Evolutionary conservation across 129 eudicot genomes (phyloP).

Genomic region (Kitagawia praeruptora): DNA sequence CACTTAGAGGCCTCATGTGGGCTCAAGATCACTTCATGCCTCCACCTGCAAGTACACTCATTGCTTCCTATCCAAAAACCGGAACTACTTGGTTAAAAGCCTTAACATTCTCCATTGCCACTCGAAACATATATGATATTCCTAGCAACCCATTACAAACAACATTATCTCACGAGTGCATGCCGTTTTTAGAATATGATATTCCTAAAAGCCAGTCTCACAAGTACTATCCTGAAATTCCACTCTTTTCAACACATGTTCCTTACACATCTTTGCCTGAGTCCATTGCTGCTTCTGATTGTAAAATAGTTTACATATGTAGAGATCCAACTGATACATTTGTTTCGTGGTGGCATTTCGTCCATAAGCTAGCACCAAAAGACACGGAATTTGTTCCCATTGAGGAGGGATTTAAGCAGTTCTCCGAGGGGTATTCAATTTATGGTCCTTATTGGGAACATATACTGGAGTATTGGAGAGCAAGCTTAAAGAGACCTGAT

Average conservation of each 20-base stretch:
- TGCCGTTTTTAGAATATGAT: neutral
- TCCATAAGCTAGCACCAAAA: neutral
- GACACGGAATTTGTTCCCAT: neutral
- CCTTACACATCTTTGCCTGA: neutral
- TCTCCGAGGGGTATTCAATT: neutral
- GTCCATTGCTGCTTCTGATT: neutral
- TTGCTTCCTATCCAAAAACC: slow-evolving; percentile 4
- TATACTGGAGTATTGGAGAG: neutral
- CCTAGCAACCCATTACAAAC: neutral
- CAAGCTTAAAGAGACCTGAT: neutral
- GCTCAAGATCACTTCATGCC: slow-evolving; percentile 3
- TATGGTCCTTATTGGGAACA: slow-evolving; percentile 5
- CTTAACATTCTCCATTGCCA: neutral
- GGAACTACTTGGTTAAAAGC: slow-evolving; percentile 9
- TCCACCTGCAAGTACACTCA: neutral
- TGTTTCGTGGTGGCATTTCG: slow-evolving; percentile 1
- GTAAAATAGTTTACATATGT: neutral
- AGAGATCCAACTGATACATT: neutral
- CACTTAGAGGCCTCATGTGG: neutral
- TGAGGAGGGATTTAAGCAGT: neutral
- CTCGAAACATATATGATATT: neutral
- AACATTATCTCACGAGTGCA: neutral
- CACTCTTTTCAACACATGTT: neutral
- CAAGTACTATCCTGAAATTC: neutral
- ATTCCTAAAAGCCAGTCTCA: neutral